These are phyloP conservation scores for Ganoderma lucidum DNA, from an alignment of 1,284 basidiomycete genomes.

Conservation along the genomic window DNA sequence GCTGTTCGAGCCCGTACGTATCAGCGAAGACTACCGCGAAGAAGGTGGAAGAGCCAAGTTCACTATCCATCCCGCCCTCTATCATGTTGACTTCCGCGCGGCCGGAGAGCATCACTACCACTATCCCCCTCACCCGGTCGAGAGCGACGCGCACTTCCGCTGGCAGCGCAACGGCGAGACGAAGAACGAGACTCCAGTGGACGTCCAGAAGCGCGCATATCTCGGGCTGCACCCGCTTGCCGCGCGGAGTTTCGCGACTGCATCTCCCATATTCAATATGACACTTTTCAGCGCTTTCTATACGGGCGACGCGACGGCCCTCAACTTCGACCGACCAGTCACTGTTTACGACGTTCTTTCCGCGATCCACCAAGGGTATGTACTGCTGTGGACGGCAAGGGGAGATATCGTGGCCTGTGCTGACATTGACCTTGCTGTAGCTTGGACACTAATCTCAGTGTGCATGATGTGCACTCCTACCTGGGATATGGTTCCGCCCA, in stretches of 20 bases:
- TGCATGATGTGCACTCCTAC: too few relatives aligned
- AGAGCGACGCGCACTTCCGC: conserved; percentile 10
- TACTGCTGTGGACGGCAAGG: too few relatives aligned
- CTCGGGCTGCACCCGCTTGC: conserved; percentile 6
- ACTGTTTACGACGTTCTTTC: background rate
- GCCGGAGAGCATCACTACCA: background rate
- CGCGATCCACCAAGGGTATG: too few relatives aligned
- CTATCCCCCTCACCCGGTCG: background rate
- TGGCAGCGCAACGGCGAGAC: background rate
- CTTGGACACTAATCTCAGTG: too few relatives aligned
- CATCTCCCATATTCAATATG: conserved; percentile 1
- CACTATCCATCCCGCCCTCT: conserved; percentile 1
- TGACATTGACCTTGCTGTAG: too few relatives aligned
- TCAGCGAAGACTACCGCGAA: background rate
- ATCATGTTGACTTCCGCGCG: conserved; percentile 5
- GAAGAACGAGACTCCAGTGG: background rate
- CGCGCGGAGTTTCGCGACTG: conserved; percentile 16
- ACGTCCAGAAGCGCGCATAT: background rate
- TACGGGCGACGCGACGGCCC: background rate
- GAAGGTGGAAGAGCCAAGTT: background rate
- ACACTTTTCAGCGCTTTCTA: background rate
- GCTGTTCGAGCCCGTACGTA: background rate
- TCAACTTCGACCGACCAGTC: background rate
- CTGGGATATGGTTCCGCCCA: too few relatives aligned
- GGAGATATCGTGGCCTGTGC: too few relatives aligned